Evolutionary conservation across 805 yeast genomes (phyloP).

Genomic region (Zygoascus biomembranicola): DNA sequence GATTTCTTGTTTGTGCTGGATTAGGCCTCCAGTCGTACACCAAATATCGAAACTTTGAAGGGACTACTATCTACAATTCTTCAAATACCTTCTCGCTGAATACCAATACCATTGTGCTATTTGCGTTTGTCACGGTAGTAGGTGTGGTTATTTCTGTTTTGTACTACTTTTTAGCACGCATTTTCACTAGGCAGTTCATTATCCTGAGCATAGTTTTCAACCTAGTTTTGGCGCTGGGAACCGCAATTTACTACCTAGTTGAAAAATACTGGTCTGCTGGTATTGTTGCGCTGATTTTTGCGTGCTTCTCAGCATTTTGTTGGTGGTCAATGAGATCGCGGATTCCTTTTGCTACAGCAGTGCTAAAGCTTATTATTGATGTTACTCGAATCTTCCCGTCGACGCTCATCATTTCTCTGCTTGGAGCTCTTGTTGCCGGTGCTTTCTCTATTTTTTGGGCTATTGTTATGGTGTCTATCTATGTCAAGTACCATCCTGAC

Average conservation of each 20-base stretch:
- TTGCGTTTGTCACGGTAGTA: conserved; percentile 55
- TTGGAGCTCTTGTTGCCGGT: conserved; percentile 53
- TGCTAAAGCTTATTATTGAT: conserved; percentile 62
- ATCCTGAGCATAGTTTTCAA: conserved; percentile 60
- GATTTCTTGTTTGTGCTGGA: conserved; percentile 63
- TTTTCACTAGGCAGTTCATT: conserved; percentile 60
- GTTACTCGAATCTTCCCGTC: conserved; percentile 71
- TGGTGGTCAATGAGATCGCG: conserved; percentile 66
- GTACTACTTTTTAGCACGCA: conserved; percentile 54
- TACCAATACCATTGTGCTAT: conserved; percentile 65
- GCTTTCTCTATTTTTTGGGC: conserved; percentile 61
- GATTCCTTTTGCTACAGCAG: conserved; percentile 67
- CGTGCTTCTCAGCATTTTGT: conserved; percentile 55
- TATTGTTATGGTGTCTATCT: conserved; percentile 62
- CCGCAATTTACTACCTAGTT: conserved; percentile 66
- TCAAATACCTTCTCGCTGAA: conserved; percentile 53
- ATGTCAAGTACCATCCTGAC: conserved; percentile 56
- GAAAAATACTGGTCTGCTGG: conserved; percentile 73
- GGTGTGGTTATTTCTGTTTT: conserved; percentile 49
- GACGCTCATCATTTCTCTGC: conserved; percentile 47
- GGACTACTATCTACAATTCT: conserved; percentile 52
- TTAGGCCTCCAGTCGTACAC: conserved; percentile 60
- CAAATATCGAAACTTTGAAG: conserved; percentile 45
- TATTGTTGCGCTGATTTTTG: conserved; percentile 59
- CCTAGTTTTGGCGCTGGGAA: conserved; percentile 60